Evolutionary conservation across 441 rosid genomes (phyloP), one percentile per base, ranked within the genome.

Genomic region (Bocquillonia castaneifolia): DNA sequence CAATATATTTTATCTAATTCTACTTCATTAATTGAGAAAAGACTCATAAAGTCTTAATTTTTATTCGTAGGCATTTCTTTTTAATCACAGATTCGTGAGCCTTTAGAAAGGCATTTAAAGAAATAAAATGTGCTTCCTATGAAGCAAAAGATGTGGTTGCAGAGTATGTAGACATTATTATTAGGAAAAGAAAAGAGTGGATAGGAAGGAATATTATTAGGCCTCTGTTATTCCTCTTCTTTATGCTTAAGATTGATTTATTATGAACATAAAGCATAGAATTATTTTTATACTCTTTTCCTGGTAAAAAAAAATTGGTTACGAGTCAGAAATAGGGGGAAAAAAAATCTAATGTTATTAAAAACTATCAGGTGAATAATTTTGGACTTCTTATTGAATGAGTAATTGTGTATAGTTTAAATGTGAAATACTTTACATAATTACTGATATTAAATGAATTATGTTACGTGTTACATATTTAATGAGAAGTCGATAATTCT

Each of bases 141-240:
- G 50, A 61, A 47, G 23, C 0, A 17, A 42, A 40, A 26, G 66
- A 42, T 44, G 51, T 28, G 26, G 20, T 59, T 36, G 15, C 10
- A 34, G 31, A 13, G n/a, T 29, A 6, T 26, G 7, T 10, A 29
- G 17, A 54, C 12, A 25, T 25, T 45, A 14, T 45, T 14, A 12
- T 18, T 31, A 28, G 20, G 29, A 10, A 28, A 15, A 23, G 3
- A n/a, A 36, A 14, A 23, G 3, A n/a, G 20, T 17, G 56, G 71
- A 57, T 57, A 67, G 54, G 45, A 34, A 56, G 60, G 71, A 57
- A 67, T 45, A 20, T 15, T 20, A 22, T 40, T 20, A 31, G 36
- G 26, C 47, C n/a, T 52, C 14, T 6, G 18, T 0, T 48, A 18
- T 5, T 22, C 10, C 28, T 18, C 25, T 36, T 13, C 36, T 4